Conservation (phyloP, 2,329 filamentous ascomycete genomes). For the Cytospora piceicola region DNA sequence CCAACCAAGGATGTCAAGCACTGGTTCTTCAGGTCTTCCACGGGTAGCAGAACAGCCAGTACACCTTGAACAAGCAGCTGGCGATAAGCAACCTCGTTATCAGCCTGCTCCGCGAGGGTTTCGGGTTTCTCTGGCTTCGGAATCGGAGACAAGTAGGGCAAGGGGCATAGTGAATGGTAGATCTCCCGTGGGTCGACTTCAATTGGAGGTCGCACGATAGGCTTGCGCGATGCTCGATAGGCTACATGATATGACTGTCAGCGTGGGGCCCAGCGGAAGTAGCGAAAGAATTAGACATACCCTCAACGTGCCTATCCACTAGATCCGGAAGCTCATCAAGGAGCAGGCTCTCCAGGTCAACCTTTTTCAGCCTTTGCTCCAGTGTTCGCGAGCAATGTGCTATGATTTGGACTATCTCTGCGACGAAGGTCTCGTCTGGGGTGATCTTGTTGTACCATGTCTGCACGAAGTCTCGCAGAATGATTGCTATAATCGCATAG, state of each 20-base stretch:
- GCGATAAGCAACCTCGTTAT: slow-evolving; percentile 83
- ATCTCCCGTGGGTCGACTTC: slow-evolving; percentile 66
- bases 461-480: slow-evolving; percentile 88
- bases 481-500: slow-evolving; percentile 88
- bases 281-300: slow-evolving; percentile 50
- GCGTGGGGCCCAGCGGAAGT: slow-evolving; percentile 8
- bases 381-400: slow-evolving; percentile 88
- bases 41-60: slow-evolving; percentile 82
- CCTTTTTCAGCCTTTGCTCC: slow-evolving; percentile 80
- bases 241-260: slow-evolving; percentile 52
- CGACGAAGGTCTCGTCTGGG: slow-evolving; percentile 83
- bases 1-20: slow-evolving; percentile 82
- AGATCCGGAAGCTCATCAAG: slow-evolving; percentile 87
- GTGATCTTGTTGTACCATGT: slow-evolving; percentile 94
- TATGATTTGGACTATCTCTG: slow-evolving; percentile 86
- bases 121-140: slow-evolving; percentile 59
- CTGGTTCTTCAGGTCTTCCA: slow-evolving; percentile 87
- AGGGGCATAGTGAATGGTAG: slow-evolving; percentile 83
- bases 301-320: slow-evolving; percentile 76
- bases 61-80: slow-evolving; percentile 84
- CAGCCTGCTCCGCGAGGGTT: slow-evolving; percentile 63
- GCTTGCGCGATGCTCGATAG: slow-evolving; percentile 69
- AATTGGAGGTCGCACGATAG: slow-evolving; percentile 62
- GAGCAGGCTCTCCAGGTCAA: slow-evolving; percentile 81
- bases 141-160: slow-evolving; percentile 79